These are phyloP conservation scores for Yarrowia bubula DNA, from an alignment of 805 yeast species.

Conservation along the genomic window DNA sequence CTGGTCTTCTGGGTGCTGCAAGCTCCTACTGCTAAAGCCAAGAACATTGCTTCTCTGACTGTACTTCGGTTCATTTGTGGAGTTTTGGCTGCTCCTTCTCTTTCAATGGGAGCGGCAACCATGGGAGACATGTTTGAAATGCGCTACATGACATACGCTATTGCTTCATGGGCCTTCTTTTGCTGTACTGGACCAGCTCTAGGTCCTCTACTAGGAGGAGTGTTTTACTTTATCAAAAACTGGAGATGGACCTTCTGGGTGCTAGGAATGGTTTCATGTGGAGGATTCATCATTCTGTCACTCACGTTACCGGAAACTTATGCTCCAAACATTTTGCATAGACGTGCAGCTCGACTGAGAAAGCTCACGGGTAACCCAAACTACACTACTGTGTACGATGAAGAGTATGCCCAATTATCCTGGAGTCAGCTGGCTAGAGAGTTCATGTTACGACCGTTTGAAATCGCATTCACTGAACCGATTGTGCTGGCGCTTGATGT, in stretches of 20 bases:
- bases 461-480: conserved; percentile 50
- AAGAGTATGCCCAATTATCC: conserved; percentile 38
- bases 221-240: conserved; percentile 45
- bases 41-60: conserved; percentile 50
- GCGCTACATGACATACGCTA: conserved; percentile 47
- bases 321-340: conserved; percentile 45
- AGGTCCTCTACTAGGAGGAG: conserved; percentile 58
- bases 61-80: conserved; percentile 69
- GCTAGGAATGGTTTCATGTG: conserved; percentile 40
- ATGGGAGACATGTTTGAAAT: conserved; percentile 49
- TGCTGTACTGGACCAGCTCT: conserved; percentile 54
- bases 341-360: conserved; percentile 52
- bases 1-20: conserved; percentile 51
- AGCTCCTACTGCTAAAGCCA: conserved; percentile 52
- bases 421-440: conserved; percentile 28
- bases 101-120: conserved; percentile 76
- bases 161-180: conserved; percentile 54
- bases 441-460: conserved; percentile 41
- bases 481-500: conserved; percentile 49
- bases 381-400: conserved; percentile 47
- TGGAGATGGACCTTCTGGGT: conserved; percentile 60
- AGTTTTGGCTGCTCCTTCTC: conserved; percentile 73
- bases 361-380: conserved; percentile 48
- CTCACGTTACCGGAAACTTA: conserved; percentile 54
- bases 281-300: conserved; percentile 41